Conservation (phyloP, 2,329 filamentous ascomycete species). For the Torrubiella hemipterigena region DNA sequence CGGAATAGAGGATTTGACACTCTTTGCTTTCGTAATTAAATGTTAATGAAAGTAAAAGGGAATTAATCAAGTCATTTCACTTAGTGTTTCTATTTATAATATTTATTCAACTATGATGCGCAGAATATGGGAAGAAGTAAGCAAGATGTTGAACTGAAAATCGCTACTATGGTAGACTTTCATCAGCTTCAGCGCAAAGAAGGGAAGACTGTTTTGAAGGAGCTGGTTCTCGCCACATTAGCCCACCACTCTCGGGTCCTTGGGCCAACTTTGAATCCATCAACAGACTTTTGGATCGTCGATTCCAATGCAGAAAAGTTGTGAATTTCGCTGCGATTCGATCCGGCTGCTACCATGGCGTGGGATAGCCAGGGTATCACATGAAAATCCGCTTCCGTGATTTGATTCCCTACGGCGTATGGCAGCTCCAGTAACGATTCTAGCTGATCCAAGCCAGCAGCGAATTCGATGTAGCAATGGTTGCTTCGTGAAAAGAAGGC, state of each 20-base stretch:
- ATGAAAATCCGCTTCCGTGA: conserved; percentile 10
- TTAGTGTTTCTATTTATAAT: too few species aligned
- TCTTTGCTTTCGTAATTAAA: too few species aligned
- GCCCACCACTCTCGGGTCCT: conserved; percentile 6
- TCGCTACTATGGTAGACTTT: too few species aligned
- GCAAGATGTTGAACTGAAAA: too few species aligned
- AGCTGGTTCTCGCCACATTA: conserved; percentile 2
- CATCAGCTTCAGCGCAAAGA: too few species aligned
- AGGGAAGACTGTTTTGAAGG: conserved; percentile 7
- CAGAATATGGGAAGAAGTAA: too few species aligned
- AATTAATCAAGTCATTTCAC: too few species aligned
- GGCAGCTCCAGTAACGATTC: conserved; percentile 9
- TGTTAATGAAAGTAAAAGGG: too few species aligned
- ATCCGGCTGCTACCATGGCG: conserved; percentile 5
- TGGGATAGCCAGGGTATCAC: conserved; percentile 9
- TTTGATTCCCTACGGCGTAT: conserved; percentile 8
- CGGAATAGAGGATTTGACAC: too few species aligned
- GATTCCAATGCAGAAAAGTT: conserved; percentile 3
- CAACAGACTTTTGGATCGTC: conserved; percentile 1
- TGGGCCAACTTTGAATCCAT: conserved; percentile 4
- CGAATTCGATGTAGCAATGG: conserved; percentile 4
- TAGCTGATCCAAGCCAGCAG: conserved; percentile 7
- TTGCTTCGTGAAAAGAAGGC: conserved; percentile 6
- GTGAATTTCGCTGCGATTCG: background rate
- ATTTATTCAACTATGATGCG: too few species aligned